Evolutionary conservation across 1,284 basidiomycete genomes (phyloP).

Genomic region (Ustilago xerochloae): DNA sequence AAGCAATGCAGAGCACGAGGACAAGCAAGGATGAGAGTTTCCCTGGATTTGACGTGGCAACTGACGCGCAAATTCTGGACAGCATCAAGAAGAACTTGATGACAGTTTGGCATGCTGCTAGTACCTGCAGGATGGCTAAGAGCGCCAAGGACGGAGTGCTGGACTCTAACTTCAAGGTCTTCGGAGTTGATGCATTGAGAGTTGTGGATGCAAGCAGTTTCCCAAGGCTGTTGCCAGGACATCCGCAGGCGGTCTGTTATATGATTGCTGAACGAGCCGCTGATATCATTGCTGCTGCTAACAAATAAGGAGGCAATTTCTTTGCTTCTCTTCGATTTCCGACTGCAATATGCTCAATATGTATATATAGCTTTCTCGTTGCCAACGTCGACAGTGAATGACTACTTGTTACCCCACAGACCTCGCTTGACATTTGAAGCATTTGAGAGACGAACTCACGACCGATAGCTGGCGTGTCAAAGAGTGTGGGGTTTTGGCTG

Average conservation of each 20-base stretch:
- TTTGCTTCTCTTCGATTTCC: not conserved
- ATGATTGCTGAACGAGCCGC: slow-evolving; percentile 55
- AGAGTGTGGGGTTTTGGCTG: not conserved
- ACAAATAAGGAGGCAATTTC: not conserved
- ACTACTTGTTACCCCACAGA: no score
- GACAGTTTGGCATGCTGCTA: slow-evolving; percentile 70
- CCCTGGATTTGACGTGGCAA: slow-evolving; percentile 55
- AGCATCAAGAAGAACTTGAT: slow-evolving; percentile 69
- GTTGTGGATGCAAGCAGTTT: slow-evolving; percentile 73
- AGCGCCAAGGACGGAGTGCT: slow-evolving; percentile 70
- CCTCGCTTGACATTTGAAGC: no score
- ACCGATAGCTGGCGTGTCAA: not conserved
- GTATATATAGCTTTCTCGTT: no score
- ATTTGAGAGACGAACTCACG: not conserved
- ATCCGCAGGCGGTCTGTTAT: slow-evolving; percentile 53
- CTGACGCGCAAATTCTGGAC: slow-evolving; percentile 69
- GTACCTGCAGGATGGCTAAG: slow-evolving; percentile 67
- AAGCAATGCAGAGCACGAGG: slow-evolving; percentile 67
- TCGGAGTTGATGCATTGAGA: slow-evolving; percentile 70
- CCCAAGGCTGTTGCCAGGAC: slow-evolving; percentile 60
- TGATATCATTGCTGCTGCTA: slow-evolving; percentile 28
- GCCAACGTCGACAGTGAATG: no score
- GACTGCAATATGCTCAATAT: not conserved
- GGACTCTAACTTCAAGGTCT: slow-evolving; percentile 71
- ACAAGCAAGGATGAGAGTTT: slow-evolving; percentile 67